phyloP scores from a whole-genome alignment of 495 filamentous ascomycete species.

The Neurospora tetraspora region DNA sequence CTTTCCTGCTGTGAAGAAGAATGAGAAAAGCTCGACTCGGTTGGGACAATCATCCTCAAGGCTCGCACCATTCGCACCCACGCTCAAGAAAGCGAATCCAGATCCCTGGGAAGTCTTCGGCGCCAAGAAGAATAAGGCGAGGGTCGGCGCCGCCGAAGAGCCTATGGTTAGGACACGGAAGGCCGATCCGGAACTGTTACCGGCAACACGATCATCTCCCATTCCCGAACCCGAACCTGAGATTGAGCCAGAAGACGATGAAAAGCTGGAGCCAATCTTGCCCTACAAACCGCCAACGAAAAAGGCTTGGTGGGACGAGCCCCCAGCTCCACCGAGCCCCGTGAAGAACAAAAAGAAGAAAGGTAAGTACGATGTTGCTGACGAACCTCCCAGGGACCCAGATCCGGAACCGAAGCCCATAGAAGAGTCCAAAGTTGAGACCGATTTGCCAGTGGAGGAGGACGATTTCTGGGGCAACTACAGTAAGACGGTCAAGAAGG shows the following conservation, averaged over 20 bases:
- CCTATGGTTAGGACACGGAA: constrained; percentile 6
- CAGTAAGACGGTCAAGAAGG: background rate
- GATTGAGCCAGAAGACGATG: constrained; percentile 1
- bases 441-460: constrained; percentile 18
- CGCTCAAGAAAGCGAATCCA: background rate
- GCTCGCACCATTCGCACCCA: background rate
- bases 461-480: constrained; percentile 9
- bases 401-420: constrained; percentile 12
- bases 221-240: background rate
- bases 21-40: constrained; percentile 13
- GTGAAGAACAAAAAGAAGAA: constrained; percentile 16
- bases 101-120: constrained; percentile 5
- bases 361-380: constrained; percentile 10
- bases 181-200: background rate
- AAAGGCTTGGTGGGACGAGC: background rate
- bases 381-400: constrained; percentile 9
- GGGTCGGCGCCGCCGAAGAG: constrained; percentile 8
- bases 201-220: background rate
- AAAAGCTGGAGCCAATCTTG: constrained; percentile 2
- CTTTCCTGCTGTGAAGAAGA: constrained; percentile 14
- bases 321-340: constrained; percentile 1
- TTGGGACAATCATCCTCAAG: constrained; percentile 12
- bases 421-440: constrained; percentile 13
- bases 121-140: constrained; percentile 26
- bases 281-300: background rate